Base-by-base conservation (phyloP, 495 filamentous ascomycete genomes). In the Lichenothelia convexa region DNA sequence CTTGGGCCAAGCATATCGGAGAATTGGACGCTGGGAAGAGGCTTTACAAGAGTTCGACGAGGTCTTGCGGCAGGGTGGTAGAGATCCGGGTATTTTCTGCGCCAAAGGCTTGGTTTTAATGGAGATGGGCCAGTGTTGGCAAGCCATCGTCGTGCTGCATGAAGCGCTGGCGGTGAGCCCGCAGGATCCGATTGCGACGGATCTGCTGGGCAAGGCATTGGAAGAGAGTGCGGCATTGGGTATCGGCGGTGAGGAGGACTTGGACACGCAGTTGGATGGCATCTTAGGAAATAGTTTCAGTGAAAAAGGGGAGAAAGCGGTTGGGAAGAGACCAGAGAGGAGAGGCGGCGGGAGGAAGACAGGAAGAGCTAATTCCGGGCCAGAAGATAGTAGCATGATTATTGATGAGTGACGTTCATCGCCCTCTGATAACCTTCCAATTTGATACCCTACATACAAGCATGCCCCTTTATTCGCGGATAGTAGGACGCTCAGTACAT, bases 1-100 rank as follows among this genome's bases (percentile, higher is more conserved):
- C 42, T 62, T 97, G 19, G 89, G 71, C 2, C 91, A 97, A 50
- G 82, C 86, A 0, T 73, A 81, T 39, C 71, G 89, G 12, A 75
- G 84, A 5, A 47, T 77, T 36, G 67, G 75, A n/a, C 61, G 67
- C 33, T 67, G 52, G n/a, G 60, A 67, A 32, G 46, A 51, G 9
- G 49, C 53, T 3, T 49, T 59, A n/a, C 44, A 40, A 13, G 32
- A 45, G 5, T 61, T 78, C 44, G 64, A 75, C 13, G 68, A 79
- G 20, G 78, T 87, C 0, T 64, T 95, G 4, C 62, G 61, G 1
- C 9, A 9, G 9, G 93, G 91, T 35, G 72, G 84, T 32, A 74
- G 81, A 45, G 86, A 56, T 21, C 42, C 46, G 1, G 48, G 39
- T 12, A 42, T 57, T 19, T 93, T 46, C 67, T 85, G 19, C 35